Evolutionary conservation across 768 basidiomycete genomes (phyloP).

Genomic region (Filobasidium wieringae): DNA sequence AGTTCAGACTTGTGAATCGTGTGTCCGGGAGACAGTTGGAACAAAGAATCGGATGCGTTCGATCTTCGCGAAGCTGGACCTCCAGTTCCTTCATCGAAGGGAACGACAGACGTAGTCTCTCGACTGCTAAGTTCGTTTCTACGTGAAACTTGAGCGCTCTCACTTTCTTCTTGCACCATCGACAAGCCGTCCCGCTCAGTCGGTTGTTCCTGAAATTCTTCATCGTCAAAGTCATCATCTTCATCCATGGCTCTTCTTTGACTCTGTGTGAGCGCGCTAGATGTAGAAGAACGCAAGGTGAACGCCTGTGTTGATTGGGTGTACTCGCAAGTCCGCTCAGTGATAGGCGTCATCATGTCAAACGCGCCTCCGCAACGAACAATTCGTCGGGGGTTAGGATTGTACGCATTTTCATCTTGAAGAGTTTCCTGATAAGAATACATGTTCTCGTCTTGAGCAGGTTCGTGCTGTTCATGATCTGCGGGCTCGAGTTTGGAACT

Average conservation of each 20-base stretch:
- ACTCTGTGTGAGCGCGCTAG: slow-evolving; percentile 41
- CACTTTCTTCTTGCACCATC: slow-evolving; percentile 38
- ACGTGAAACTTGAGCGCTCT: neutral
- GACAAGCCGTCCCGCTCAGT: neutral
- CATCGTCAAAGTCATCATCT: slow-evolving; percentile 25
- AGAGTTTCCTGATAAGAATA: neutral
- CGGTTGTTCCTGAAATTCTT: neutral
- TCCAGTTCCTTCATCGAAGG: slow-evolving; percentile 7
- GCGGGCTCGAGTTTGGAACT: neutral
- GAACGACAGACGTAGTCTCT: slow-evolving; percentile 1
- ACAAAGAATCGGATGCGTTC: neutral
- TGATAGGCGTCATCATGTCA: slow-evolving; percentile 94
- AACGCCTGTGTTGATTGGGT: slow-evolving; percentile 51
- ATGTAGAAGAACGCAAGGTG: slow-evolving; percentile 31
- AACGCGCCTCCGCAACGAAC: slow-evolving; percentile 41
- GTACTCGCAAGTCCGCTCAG: slow-evolving; percentile 83
- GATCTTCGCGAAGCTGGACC: neutral
- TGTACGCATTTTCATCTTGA: slow-evolving; percentile 18
- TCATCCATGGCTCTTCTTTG: slow-evolving; percentile 36
- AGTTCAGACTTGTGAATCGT: neutral
- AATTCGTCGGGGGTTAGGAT: slow-evolving; percentile 16
- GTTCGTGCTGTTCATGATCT: neutral
- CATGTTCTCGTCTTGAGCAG: slow-evolving; percentile 1
- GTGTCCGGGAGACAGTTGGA: slow-evolving; percentile 11
- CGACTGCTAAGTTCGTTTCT: slow-evolving; percentile 11